Conservation (phyloP, 2,329 filamentous ascomycete species). For the Didymosphaeria variabile region DNA sequence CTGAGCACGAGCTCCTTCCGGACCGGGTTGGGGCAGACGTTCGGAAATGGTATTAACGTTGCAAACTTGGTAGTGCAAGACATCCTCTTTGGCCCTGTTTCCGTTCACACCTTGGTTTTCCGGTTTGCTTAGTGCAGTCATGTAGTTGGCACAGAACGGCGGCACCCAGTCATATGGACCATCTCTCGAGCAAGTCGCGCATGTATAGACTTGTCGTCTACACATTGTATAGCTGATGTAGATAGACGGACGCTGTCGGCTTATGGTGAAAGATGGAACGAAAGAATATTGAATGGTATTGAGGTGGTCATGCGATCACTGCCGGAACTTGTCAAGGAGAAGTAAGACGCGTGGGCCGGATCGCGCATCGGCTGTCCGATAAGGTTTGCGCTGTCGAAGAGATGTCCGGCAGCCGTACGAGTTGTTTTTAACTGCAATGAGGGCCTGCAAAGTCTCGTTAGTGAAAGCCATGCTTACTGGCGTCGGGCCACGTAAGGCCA, state of each 20-base stretch:
- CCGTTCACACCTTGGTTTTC: background rate
- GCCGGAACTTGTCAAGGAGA: background rate
- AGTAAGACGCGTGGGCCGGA: background rate
- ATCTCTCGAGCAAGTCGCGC: background rate
- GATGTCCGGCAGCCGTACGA: background rate
- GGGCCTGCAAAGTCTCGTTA: background rate
- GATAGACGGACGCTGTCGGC: background rate
- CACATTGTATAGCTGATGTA: background rate
- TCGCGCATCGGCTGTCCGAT: background rate
- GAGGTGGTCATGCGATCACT: background rate
- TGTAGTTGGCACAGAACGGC: background rate
- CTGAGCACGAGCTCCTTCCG: background rate
- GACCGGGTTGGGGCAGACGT: background rate
- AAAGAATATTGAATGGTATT: background rate
- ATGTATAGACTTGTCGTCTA: background rate
- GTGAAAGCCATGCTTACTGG: background rate
- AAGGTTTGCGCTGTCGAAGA: background rate
- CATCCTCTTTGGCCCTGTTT: background rate
- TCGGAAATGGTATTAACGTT: background rate
- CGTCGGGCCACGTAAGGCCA: background rate
- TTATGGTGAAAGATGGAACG: background rate
- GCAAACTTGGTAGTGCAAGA: background rate
- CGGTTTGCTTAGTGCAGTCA: background rate
- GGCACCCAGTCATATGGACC: background rate
- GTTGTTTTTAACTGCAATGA: background rate